Percentiles rank a stretch among this genome's conserved stretches.
phyloP scores from a whole-genome alignment of 495 filamentous ascomycete genomes.

The Hypoxylon subgilvum region DNA sequence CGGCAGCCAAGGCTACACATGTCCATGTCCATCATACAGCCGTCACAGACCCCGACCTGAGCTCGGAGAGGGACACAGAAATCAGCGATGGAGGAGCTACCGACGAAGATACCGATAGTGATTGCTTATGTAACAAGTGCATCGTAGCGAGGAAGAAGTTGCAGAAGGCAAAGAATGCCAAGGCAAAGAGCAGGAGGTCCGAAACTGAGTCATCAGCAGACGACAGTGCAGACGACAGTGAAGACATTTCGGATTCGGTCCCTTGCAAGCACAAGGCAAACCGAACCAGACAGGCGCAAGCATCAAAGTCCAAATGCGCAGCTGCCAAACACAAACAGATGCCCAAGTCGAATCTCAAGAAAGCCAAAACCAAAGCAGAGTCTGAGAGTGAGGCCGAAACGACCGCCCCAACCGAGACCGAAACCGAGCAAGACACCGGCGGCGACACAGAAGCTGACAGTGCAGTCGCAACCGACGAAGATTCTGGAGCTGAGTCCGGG shows the following conservation, averaged over 20 bases:
- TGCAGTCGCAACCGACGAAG: neutral
- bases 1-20: constrained; percentile 30
- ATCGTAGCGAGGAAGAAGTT: constrained; percentile 10
- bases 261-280: constrained; percentile 29
- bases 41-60: constrained; percentile 13
- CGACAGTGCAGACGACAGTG: constrained; percentile 12
- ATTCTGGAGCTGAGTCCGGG: neutral
- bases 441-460: constrained; percentile 4
- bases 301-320: neutral
- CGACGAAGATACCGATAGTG: constrained; percentile 23
- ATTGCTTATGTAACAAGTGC: constrained; percentile 40
- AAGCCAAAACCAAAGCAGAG: constrained; percentile 33
- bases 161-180: constrained; percentile 10
- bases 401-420: constrained; percentile 3
- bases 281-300: neutral
- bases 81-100: constrained; percentile 11
- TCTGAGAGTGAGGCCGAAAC: constrained; percentile 18
- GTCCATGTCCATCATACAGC: constrained; percentile 1
- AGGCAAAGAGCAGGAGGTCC: constrained; percentile 10
- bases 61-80: constrained; percentile 14
- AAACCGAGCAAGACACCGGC: constrained; percentile 13
- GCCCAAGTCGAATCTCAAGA: constrained; percentile 28
- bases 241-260: constrained; percentile 11
- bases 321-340: constrained; percentile 14
- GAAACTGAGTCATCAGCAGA: constrained; percentile 5